These are phyloP conservation scores for Rostrohypoxylon terebratum DNA, from an alignment of 495 filamentous ascomycete species.

Conservation along the genomic window DNA sequence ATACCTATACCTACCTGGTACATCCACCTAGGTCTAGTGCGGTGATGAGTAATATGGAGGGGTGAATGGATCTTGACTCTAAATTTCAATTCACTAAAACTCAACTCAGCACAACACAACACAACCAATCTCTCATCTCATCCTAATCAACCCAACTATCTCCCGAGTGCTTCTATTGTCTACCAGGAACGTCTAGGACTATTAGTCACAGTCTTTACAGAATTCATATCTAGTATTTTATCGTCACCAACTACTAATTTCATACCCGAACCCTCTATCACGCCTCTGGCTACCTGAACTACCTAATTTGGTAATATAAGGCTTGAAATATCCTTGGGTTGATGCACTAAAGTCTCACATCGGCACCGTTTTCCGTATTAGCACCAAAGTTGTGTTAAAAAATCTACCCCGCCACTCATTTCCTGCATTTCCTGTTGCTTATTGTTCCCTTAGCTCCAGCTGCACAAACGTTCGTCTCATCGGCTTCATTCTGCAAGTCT, in stretches of 20 bases:
- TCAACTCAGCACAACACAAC: too few species aligned
- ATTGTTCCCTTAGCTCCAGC: background rate
- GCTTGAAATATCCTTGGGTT: background rate
- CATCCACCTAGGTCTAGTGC: background rate
- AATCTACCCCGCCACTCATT: conserved; percentile 8
- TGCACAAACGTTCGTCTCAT: background rate
- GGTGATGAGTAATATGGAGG: conserved; percentile 1
- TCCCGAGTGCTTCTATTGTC: background rate
- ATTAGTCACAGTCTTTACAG: background rate
- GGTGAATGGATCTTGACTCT: background rate
- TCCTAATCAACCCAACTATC: background rate
- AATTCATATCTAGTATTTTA: background rate
- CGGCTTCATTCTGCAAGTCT: conserved; percentile 1
- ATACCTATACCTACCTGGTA: background rate
- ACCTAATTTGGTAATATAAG: conserved; percentile 1
- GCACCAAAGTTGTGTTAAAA: background rate
- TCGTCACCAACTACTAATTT: background rate
- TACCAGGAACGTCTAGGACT: too few species aligned
- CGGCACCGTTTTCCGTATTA: conserved; percentile 9
- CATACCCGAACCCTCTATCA: background rate
- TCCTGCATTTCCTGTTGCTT: conserved; percentile 3
- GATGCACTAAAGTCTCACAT: conserved; percentile 4
- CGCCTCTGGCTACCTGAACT: background rate
- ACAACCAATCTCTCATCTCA: too few species aligned
- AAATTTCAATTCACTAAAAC: too few species aligned